These are phyloP conservation scores for Chlorella sp. DNA, from an alignment of 139 green algal species.

Conservation along the genomic window DNA sequence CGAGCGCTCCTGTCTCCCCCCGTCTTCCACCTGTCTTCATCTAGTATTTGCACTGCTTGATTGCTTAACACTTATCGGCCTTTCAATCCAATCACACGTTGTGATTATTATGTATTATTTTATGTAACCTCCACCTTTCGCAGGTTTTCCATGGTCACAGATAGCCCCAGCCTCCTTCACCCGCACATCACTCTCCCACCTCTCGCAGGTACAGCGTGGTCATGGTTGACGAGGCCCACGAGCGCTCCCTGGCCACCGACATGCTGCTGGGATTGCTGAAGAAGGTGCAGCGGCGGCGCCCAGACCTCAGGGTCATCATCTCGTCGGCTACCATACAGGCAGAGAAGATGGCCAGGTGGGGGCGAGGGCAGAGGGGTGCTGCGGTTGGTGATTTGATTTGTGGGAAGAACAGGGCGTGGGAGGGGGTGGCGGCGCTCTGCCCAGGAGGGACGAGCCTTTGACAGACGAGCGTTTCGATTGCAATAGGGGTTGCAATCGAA, in stretches of 20 bases:
- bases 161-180: too few relatives aligned
- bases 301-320: conserved; percentile 90
- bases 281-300: conserved; percentile 82
- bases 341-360: conserved; percentile 57
- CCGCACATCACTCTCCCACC: not conserved
- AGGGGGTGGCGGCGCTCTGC: not conserved
- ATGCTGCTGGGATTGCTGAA: conserved; percentile 92
- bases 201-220: conserved; percentile 77
- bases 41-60: too few relatives aligned
- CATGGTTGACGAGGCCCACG: conserved; percentile 95
- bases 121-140: too few relatives aligned
- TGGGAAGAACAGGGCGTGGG: not conserved
- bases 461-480: too few relatives aligned
- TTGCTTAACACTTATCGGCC: too few relatives aligned
- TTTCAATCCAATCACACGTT: too few relatives aligned
- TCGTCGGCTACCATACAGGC: conserved; percentile 91
- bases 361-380: not conserved
- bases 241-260: conserved; percentile 88
- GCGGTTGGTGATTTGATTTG: not conserved
- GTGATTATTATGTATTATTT: too few relatives aligned
- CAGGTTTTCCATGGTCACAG: too few relatives aligned
- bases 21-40: too few relatives aligned
- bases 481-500: too few relatives aligned
- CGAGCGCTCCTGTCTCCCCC: conserved; percentile 77
- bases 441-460: too few relatives aligned